Evolutionary conservation across 148 eudicot genomes (phyloP).

Genomic region (Talinum fruticosum): DNA sequence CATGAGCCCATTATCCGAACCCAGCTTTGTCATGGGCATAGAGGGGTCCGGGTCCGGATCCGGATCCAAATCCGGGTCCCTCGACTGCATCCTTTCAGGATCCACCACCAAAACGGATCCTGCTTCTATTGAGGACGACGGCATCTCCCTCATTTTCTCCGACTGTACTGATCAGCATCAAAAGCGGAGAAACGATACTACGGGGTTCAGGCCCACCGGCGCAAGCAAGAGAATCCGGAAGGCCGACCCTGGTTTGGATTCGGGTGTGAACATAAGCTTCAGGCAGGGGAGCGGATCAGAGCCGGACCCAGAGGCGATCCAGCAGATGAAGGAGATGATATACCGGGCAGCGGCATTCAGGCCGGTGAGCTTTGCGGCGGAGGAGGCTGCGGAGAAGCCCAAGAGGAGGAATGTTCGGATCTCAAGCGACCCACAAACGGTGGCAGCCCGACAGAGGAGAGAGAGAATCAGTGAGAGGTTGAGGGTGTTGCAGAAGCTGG

Average conservation of each 20-base stretch:
- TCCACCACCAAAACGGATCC: conserved; percentile 52
- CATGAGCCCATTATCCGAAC: background rate
- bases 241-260: background rate
- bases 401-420: conserved; percentile 74
- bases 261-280: conserved; percentile 53
- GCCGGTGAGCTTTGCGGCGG: conserved; percentile 67
- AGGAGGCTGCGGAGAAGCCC: conserved; percentile 47
- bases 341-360: conserved; percentile 80
- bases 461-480: conserved; percentile 80
- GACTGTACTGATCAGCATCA: conserved; percentile 26
- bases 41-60: background rate
- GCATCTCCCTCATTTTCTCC: conserved; percentile 48
- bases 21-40: background rate
- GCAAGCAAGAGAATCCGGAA: background rate
- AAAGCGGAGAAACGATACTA: background rate
- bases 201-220: background rate
- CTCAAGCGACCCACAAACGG: conserved; percentile 78
- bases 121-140: conserved; percentile 41
- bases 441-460: conserved; percentile 80
- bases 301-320: conserved; percentile 83
- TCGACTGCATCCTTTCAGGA: conserved; percentile 41
- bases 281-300: conserved; percentile 45
- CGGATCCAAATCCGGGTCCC: conserved; percentile 24
- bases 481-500: conserved; percentile 73
- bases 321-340: conserved; percentile 88